A percentile compares a stretch with the other conserved stretches of the same genome.
Conservation (phyloP, 2,329 filamentous ascomycete species). For the Diaporthe nobilis region DNA sequence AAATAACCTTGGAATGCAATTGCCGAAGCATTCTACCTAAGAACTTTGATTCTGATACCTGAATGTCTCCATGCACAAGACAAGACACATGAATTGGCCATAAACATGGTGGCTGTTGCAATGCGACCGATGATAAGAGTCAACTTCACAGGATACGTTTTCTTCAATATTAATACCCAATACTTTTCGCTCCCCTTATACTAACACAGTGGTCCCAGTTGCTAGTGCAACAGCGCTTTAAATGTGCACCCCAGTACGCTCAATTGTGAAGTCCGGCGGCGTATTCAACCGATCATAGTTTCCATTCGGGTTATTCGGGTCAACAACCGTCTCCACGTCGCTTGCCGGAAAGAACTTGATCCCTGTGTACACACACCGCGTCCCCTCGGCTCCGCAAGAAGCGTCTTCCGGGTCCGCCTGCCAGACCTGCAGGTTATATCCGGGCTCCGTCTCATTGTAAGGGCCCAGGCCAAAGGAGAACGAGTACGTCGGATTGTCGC, state of each 20-base stretch:
- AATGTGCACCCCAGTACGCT: neutral
- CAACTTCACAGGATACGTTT: neutral
- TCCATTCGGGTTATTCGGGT: neutral
- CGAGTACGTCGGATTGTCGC: neutral
- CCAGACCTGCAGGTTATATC: constrained; percentile 3
- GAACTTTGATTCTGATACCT: no score
- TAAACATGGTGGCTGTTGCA: no score
- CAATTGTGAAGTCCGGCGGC: neutral
- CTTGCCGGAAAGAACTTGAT: neutral
- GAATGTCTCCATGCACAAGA: no score
- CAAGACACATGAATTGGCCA: no score
- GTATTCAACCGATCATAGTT: constrained; percentile 5
- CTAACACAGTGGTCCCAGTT: neutral
- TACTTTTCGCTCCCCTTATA: neutral
- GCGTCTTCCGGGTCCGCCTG: neutral
- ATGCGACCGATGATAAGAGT: no score
- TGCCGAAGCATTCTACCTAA: no score
- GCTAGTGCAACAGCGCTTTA: neutral
- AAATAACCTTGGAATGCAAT: neutral
- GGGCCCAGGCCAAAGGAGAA: neutral
- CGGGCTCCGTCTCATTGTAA: neutral
- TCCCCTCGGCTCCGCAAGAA: neutral
- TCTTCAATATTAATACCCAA: neutral
- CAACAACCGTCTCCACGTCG: constrained; percentile 2
- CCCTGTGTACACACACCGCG: neutral